phyloP scores from a whole-genome alignment of 257 asterid genomes.

The Oldenlandia corymbosa region DNA sequence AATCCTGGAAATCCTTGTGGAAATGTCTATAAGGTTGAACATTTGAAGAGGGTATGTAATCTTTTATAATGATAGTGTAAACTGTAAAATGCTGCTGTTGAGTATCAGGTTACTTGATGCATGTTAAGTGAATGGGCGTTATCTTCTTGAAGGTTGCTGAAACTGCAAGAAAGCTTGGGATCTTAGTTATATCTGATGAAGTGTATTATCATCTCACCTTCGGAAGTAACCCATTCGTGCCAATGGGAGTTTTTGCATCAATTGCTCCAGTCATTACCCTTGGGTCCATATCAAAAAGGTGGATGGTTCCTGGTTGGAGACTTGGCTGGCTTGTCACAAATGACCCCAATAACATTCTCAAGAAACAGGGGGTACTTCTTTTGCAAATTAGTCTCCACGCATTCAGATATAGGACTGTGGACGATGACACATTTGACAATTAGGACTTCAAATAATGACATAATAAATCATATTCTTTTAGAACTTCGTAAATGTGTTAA shows the following conservation, averaged over 20 bases:
- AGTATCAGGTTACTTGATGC: not conserved
- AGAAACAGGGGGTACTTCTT: constrained; percentile 53
- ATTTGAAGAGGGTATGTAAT: constrained; percentile 61
- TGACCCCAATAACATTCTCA: constrained; percentile 61
- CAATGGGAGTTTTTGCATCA: constrained; percentile 84
- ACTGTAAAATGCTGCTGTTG: not conserved
- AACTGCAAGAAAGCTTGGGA: constrained; percentile 74
- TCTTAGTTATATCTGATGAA: constrained; percentile 77
- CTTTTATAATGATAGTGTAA: not conserved
- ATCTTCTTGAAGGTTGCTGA: constrained; percentile 52
- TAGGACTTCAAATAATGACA: too few species aligned
- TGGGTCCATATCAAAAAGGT: constrained; percentile 79
- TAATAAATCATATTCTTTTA: too few species aligned
- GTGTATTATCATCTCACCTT: constrained; percentile 68
- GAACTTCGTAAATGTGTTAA: not conserved
- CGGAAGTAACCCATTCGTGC: constrained; percentile 66
- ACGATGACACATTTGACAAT: not conserved
- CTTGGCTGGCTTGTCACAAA: constrained; percentile 72
- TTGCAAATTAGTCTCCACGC: not conserved
- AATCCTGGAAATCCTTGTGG: constrained; percentile 98
- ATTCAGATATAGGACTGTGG: not conserved
- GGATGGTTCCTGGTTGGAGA: constrained; percentile 91
- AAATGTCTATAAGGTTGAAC: constrained; percentile 66
- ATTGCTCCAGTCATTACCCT: constrained; percentile 61
- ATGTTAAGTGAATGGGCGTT: not conserved